Conservation (phyloP, 352 stramenopile genomes). For the Pythium brassicae region DNA sequence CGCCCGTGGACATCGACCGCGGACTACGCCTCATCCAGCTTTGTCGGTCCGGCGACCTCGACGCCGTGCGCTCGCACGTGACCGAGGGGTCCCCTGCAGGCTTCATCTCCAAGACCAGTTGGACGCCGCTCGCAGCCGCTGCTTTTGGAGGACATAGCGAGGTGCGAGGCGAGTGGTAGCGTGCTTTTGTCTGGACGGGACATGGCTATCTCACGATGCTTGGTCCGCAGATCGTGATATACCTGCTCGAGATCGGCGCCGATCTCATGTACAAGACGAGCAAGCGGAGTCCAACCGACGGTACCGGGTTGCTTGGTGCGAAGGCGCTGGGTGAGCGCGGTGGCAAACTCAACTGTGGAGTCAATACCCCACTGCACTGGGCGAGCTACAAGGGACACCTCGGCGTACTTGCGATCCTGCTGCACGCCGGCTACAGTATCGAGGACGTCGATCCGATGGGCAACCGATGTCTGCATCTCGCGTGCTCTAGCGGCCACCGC, state of each 20-base stretch:
- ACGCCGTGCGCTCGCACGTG: constrained; percentile 33
- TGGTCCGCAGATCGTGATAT: constrained; percentile 36
- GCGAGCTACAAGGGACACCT: constrained; percentile 79
- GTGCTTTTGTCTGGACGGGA: background rate
- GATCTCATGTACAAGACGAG: constrained; percentile 67
- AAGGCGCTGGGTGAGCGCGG: background rate
- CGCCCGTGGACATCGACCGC: constrained; percentile 44
- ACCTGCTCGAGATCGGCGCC: constrained; percentile 65
- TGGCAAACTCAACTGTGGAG: constrained; percentile 19
- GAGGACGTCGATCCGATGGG: constrained; percentile 65
- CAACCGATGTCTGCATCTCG: constrained; percentile 73
- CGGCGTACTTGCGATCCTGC: constrained; percentile 58
- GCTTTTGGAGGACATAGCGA: constrained; percentile 62
- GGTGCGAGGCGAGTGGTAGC: constrained; percentile 17
- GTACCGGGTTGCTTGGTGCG: background rate
- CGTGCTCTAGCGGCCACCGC: constrained; percentile 58
- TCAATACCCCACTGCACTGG: constrained; percentile 82
- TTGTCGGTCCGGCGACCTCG: constrained; percentile 46
- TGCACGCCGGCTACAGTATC: constrained; percentile 61
- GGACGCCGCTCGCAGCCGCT: constrained; percentile 63
- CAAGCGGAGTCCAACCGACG: constrained; percentile 17
- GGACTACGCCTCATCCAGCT: constrained; percentile 57
- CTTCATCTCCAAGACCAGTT: constrained; percentile 75
- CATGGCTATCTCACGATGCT: background rate
- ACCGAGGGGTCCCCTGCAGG: constrained; percentile 43